Evolutionary conservation across 108 stramenopile species (phyloP).

Genomic region (Fistulifera pelliculosa): DNA sequence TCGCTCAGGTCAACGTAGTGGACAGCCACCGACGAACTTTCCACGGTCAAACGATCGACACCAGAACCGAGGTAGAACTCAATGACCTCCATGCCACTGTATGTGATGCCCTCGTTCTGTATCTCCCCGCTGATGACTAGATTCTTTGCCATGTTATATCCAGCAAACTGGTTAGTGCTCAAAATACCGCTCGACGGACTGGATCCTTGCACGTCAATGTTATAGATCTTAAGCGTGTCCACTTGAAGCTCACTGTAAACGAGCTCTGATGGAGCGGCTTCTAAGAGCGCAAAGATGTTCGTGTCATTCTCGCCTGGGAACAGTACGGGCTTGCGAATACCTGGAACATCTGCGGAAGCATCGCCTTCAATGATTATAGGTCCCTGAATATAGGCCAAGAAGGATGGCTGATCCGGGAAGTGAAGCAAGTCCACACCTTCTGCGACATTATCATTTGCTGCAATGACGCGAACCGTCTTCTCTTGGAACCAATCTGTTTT

Average conservation of each 20-base stretch:
- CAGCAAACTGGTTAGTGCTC: constrained; percentile 9
- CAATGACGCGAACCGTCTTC: constrained; percentile 15
- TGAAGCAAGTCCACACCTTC: constrained; percentile 29
- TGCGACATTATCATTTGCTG: constrained; percentile 21
- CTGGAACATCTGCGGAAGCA: constrained; percentile 15
- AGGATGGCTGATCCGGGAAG: constrained; percentile 30
- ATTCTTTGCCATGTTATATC: constrained; percentile 25
- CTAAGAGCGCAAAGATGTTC: constrained; percentile 1
- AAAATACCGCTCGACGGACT: constrained; percentile 13
- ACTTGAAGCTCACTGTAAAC: constrained; percentile 18
- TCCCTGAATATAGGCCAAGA: constrained; percentile 2
- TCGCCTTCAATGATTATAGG: constrained; percentile 12
- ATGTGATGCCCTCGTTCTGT: constrained; percentile 13
- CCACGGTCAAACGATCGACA: constrained; percentile 15
- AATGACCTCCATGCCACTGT: constrained; percentile 21
- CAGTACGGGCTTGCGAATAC: constrained; percentile 14
- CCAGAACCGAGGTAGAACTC: constrained; percentile 22
- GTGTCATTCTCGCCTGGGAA: constrained; percentile 27
- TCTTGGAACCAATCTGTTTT: constrained; percentile 11
- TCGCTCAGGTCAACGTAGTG: constrained; percentile 20
- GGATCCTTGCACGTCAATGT: constrained; percentile 21
- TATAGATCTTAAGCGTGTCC: constrained; percentile 20
- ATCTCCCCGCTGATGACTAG: constrained; percentile 7
- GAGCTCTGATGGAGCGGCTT: neutral
- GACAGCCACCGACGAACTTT: constrained; percentile 18